Percentiles rank a stretch among this genome's conserved stretches.
Evolutionary conservation across 176 grass and related monocot genomes (phyloP).

Genomic region (Avena atlantica): DNA sequence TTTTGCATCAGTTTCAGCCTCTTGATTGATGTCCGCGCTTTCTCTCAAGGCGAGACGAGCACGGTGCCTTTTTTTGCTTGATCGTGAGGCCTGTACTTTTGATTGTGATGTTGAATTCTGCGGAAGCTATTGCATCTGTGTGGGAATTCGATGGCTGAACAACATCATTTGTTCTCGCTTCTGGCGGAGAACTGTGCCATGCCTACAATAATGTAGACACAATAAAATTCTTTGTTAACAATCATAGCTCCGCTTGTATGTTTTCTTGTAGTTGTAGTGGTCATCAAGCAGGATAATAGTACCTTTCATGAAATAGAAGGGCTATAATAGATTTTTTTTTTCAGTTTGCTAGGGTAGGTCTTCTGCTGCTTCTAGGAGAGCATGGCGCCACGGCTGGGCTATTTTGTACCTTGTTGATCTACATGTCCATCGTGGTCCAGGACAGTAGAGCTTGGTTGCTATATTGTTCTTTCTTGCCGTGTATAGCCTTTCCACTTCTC

Average conservation of each 20-base stretch:
- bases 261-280: constrained; percentile 30
- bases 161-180: constrained; percentile 37
- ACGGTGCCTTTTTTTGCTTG: not conserved
- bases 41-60: constrained; percentile 18
- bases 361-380: not conserved
- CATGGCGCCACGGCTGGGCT: not conserved
- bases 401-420: not conserved
- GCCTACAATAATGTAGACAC: constrained; percentile 46
- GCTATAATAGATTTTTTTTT: not conserved
- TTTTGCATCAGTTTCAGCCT: constrained; percentile 44
- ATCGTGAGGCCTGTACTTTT: constrained; percentile 36
- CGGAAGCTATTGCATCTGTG: constrained; percentile 30
- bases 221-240: constrained; percentile 53
- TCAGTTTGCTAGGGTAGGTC: not conserved
- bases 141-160: not conserved
- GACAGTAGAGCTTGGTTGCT: not conserved
- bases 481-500: not conserved
- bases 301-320: constrained; percentile 30
- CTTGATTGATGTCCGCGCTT: constrained; percentile 30
- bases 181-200: constrained; percentile 22
- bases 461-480: not conserved
- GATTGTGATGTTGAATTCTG: constrained; percentile 15
- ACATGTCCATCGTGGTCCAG: not conserved
- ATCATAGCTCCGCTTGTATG: constrained; percentile 51
- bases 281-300: not conserved